Base-by-base conservation (phyloP, 2,329 filamentous ascomycete species). In the Plenodomus biglobosus region DNA sequence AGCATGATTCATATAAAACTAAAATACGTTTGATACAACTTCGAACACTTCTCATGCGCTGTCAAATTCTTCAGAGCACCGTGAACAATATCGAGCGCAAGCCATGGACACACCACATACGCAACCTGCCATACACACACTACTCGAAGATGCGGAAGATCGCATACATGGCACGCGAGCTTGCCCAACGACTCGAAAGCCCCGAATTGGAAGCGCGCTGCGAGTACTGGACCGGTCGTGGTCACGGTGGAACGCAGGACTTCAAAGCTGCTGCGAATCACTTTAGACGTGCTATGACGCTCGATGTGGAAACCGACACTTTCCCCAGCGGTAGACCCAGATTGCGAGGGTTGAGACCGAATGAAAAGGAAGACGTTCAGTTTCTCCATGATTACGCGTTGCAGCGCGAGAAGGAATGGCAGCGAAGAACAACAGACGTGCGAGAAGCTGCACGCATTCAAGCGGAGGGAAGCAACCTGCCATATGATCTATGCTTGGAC, bases 221-320 rank as follows among this genome's bases (percentile, higher is more conserved):
- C 19, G 50, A 57, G 35, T 64, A 61, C 39, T 65, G 62, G 62
- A 36, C 45, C 24, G 61, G 58, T 18, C 20, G 50, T 16, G 61
- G 47, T 1, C 52, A 46, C 17, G 56, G 41, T 6, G 55, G 52
- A 8, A 43, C 40, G 2, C 16, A 42, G 16, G 48, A 57, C 10
- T 55, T 46, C 41, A 15, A 34, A 6, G 40, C 44, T 11, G 56
- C 56, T 11, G 22, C n/a, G 3, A 20, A 42, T 2, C 50, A 58
- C 21, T 58, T 59, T 10, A 22, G 21, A 5, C 37, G 41, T 30
- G 56, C 56, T 5, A 37, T 53, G 6, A 47, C 44, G 7, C 41
- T 51, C 13, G 50, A 55, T 18, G 19, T 50, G 13, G 30, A 47
- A 2, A 40, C 50, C 22, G 30, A 16, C 11, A 20, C 3, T 1